Evolutionary conservation across 805 yeast genomes (phyloP).

Genomic region (Jamesozyma rosinii): DNA sequence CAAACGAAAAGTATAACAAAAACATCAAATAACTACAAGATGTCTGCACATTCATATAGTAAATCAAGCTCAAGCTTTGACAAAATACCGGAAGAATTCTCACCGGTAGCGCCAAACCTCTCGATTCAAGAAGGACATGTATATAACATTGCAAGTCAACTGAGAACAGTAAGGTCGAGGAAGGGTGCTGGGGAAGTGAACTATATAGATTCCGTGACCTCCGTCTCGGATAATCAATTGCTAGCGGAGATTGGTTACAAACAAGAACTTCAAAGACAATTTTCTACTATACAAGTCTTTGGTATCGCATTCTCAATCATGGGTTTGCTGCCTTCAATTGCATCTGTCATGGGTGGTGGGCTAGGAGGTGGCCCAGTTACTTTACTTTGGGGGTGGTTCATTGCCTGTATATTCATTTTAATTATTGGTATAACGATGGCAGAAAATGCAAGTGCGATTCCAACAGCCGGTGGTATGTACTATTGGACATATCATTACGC

Average conservation of each 20-base stretch:
- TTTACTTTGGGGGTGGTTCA: conserved; percentile 66
- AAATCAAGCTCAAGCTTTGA: neutral
- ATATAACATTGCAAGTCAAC: neutral
- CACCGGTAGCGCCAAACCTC: neutral
- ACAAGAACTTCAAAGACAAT: conserved; percentile 55
- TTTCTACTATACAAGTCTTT: conserved; percentile 54
- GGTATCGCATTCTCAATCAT: conserved; percentile 66
- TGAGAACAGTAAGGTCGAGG: conserved; percentile 11
- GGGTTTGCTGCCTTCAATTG: conserved; percentile 60
- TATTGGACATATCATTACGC: conserved; percentile 62
- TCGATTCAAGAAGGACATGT: neutral
- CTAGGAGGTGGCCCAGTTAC: conserved; percentile 52
- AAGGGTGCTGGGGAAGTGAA: conserved; percentile 22
- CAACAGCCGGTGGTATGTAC: conserved; percentile 69
- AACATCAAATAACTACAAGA: neutral
- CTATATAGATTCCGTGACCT: conserved; percentile 15
- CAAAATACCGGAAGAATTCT: neutral
- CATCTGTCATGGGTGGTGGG: conserved; percentile 45
- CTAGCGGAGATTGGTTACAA: conserved; percentile 50
- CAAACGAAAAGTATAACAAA: neutral
- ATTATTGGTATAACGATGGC: conserved; percentile 55
- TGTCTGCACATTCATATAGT: too few species aligned
- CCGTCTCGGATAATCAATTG: conserved; percentile 16
- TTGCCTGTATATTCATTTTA: conserved; percentile 43
- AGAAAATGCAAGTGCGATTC: conserved; percentile 58